Evolutionary conservation across 2,329 filamentous ascomycete genomes (phyloP).

Genomic region (Colletotrichum tanaceti): DNA sequence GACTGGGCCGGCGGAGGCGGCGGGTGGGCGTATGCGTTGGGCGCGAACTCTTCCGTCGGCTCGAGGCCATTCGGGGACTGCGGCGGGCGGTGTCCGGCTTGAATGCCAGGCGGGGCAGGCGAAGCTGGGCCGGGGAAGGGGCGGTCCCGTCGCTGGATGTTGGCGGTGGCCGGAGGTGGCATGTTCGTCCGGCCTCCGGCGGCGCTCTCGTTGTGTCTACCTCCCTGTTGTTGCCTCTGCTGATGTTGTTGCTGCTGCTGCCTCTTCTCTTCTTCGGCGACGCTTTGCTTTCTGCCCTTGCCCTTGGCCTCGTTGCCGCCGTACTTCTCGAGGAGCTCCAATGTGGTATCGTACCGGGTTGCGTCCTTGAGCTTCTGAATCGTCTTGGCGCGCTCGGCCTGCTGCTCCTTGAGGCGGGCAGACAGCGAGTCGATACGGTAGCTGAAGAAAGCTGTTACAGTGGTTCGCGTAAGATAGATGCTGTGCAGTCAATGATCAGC

Average conservation of each 20-base stretch:
- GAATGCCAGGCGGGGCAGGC: slow-evolving; percentile 42
- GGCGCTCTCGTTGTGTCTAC: slow-evolving; percentile 42
- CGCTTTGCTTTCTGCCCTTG: slow-evolving; percentile 47
- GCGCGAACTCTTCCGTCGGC: slow-evolving; percentile 75
- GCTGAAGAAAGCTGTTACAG: slow-evolving; percentile 78
- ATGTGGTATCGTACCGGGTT: slow-evolving; percentile 95
- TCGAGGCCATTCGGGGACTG: slow-evolving; percentile 49
- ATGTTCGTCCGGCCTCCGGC: slow-evolving; percentile 58
- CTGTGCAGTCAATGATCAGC: slow-evolving; percentile 55
- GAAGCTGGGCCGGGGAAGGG: slow-evolving; percentile 46
- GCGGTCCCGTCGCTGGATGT: slow-evolving; percentile 61
- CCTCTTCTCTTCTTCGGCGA: slow-evolving; percentile 46
- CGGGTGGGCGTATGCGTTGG: slow-evolving; percentile 70
- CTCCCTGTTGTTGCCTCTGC: slow-evolving; percentile 8
- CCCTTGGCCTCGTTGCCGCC: slow-evolving; percentile 71
- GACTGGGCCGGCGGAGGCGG: slow-evolving; percentile 43
- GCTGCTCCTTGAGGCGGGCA: slow-evolving; percentile 76
- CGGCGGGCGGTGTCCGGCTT: slow-evolving; percentile 41
- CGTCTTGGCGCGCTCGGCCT: slow-evolving; percentile 83
- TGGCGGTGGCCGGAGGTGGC: slow-evolving; percentile 71
- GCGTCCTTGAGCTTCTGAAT: slow-evolving; percentile 95
- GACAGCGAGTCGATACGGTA: slow-evolving; percentile 81
- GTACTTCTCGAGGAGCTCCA: slow-evolving; percentile 94
- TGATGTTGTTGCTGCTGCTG: slow-evolving; percentile 45
- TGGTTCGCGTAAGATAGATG: slow-evolving; percentile 80